Evolutionary conservation across 2,329 filamentous ascomycete species (phyloP).

Genomic region (Xylariaceae sp.): DNA sequence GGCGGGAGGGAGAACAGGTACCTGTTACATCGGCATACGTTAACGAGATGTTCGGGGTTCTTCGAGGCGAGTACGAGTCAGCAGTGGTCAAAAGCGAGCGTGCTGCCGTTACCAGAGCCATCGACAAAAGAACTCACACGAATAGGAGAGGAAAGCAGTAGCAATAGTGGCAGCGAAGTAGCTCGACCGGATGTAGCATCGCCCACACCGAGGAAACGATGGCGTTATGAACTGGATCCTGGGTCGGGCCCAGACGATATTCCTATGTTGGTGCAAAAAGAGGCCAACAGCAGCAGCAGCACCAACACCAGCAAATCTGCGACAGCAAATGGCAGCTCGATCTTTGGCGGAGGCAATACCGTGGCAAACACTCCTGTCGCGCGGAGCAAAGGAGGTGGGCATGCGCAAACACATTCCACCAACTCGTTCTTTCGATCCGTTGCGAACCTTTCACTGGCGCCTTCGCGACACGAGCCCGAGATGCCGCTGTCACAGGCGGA

Average conservation of each 20-base stretch:
- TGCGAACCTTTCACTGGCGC: slow-evolving; percentile 63
- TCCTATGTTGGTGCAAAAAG: slow-evolving; percentile 83
- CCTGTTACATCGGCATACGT: slow-evolving; percentile 78
- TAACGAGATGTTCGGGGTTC: slow-evolving; percentile 88
- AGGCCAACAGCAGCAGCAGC: slow-evolving; percentile 33
- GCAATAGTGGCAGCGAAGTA: slow-evolving; percentile 31
- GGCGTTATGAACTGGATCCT: slow-evolving; percentile 85
- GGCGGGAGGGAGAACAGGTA: slow-evolving; percentile 75
- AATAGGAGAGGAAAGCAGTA: slow-evolving; percentile 43
- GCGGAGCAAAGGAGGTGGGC: slow-evolving; percentile 51
- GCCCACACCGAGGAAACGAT: slow-evolving; percentile 54
- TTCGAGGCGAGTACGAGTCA: slow-evolving; percentile 82
- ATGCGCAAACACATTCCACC: slow-evolving; percentile 48
- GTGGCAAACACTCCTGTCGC: slow-evolving; percentile 17
- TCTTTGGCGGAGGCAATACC: slow-evolving; percentile 56
- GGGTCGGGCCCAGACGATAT: slow-evolving; percentile 69
- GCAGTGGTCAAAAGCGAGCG: slow-evolving; percentile 61
- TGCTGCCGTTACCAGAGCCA: slow-evolving; percentile 28
- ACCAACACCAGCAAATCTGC: slow-evolving; percentile 6
- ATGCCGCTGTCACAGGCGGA: slow-evolving; percentile 53
- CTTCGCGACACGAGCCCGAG: slow-evolving; percentile 47
- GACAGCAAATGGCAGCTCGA: slow-evolving; percentile 34
- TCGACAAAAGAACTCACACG: slow-evolving; percentile 45
- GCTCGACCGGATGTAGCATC: slow-evolving; percentile 32
- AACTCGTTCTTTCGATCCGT: slow-evolving; percentile 79